Evolutionary conservation across 768 basidiomycete genomes (phyloP).

Genomic region (Lactifluus echinatus): DNA sequence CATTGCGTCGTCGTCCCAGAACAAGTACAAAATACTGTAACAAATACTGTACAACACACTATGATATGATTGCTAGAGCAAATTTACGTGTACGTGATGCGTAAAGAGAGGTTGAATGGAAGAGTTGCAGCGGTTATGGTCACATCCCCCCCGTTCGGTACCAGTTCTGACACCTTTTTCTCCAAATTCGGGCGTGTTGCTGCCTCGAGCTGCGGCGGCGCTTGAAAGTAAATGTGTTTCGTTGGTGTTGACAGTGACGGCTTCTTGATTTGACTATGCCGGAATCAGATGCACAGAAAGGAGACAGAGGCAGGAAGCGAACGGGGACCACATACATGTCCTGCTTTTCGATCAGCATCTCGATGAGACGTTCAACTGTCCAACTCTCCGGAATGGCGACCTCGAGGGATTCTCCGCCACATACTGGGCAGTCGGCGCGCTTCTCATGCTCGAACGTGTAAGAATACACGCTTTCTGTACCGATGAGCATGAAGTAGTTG

Average conservation of each 20-base stretch:
- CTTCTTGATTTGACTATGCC: slow-evolving; percentile 85
- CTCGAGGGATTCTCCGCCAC: slow-evolving; percentile 83
- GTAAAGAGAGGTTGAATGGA: slow-evolving; percentile 76
- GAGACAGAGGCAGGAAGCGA: not conserved
- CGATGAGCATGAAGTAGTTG: slow-evolving; percentile 98
- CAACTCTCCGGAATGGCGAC: slow-evolving; percentile 58
- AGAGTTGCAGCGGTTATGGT: slow-evolving; percentile 82
- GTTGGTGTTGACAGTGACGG: slow-evolving; percentile 79
- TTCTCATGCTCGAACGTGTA: slow-evolving; percentile 96
- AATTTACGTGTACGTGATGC: slow-evolving; percentile 46
- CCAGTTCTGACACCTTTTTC: slow-evolving; percentile 77
- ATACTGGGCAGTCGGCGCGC: slow-evolving; percentile 91
- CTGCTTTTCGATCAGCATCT: slow-evolving; percentile 77
- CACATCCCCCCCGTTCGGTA: slow-evolving; percentile 68
- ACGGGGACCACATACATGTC: slow-evolving; percentile 59
- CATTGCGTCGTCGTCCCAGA: too few relatives aligned
- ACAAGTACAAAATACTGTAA: not conserved
- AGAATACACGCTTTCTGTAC: slow-evolving; percentile 93
- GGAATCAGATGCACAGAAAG: not conserved
- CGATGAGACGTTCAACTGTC: slow-evolving; percentile 83
- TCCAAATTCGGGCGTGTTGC: slow-evolving; percentile 86
- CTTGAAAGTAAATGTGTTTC: slow-evolving; percentile 84
- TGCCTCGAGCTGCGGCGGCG: slow-evolving; percentile 84
- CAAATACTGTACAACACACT: not conserved
- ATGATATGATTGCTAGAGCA: not conserved